Percentiles rank a stretch among this genome's conserved stretches.
Evolutionary conservation across 2,329 filamentous ascomycete species (phyloP).

Genomic region (Simplicillium aogashimaense): DNA sequence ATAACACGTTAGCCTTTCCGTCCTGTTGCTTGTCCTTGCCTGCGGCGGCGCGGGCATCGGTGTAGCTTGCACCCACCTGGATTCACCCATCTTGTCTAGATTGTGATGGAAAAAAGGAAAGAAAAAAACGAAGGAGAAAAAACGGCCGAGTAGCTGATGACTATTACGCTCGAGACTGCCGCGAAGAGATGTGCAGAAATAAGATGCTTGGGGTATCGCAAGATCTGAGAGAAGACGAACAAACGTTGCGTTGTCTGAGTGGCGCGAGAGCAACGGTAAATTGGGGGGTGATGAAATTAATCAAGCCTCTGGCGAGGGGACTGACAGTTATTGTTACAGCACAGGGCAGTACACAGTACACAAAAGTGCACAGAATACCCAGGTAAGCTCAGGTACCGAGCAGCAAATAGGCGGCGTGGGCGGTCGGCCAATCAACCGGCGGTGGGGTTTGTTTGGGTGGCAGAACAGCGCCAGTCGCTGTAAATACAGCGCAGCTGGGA

Average conservation of each 20-base stretch:
- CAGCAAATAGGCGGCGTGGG: not conserved
- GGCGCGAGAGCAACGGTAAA: too few species aligned
- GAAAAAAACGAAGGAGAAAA: slow-evolving; percentile 1
- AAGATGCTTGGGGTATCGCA: too few species aligned
- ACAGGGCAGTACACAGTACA: too few species aligned
- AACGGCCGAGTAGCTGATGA: not conserved
- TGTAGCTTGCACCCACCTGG: slow-evolving; percentile 24
- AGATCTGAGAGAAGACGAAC: too few species aligned
- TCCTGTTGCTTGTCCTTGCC: not conserved
- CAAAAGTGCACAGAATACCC: too few species aligned
- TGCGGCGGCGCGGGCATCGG: slow-evolving; percentile 2
- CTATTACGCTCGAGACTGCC: too few species aligned
- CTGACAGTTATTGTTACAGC: too few species aligned
- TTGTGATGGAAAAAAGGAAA: slow-evolving; percentile 9
- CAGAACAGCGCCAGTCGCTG: slow-evolving; percentile 11
- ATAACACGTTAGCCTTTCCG: not conserved
- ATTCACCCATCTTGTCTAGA: slow-evolving; percentile 35
- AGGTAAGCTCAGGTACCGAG: too few species aligned
- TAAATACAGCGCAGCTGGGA: slow-evolving; percentile 4
- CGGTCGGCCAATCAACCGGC: slow-evolving; percentile 17
- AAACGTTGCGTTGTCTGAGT: too few species aligned
- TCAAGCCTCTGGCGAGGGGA: too few species aligned
- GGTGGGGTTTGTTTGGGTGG: slow-evolving; percentile 9
- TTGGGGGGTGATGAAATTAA: too few species aligned
- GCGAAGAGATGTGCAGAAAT: too few species aligned